Evolutionary conservation across 441 rosid genomes (phyloP).

Genomic region (Pelargonium hybrid): DNA sequence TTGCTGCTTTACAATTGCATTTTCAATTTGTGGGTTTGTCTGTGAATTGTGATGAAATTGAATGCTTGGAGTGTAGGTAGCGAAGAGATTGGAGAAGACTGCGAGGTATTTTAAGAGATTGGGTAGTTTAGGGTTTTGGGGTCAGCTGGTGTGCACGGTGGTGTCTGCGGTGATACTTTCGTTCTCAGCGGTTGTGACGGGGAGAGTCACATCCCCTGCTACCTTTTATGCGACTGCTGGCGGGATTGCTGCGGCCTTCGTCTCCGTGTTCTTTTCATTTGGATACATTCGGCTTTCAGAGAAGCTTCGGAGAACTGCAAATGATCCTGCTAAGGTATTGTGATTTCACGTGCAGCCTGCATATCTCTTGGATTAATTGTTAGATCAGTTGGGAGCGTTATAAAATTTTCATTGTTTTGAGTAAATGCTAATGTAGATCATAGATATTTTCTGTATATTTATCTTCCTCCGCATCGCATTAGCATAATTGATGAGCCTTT

Average conservation of each 20-base stretch:
- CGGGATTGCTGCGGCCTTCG: slow-evolving; percentile 78
- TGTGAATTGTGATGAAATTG: slow-evolving; percentile 10
- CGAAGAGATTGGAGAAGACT: slow-evolving; percentile 82
- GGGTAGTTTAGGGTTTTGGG: slow-evolving; percentile 90
- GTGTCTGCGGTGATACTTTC: slow-evolving; percentile 86
- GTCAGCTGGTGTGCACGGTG: slow-evolving; percentile 71
- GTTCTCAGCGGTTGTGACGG: slow-evolving; percentile 63
- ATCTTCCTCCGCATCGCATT: neutral
- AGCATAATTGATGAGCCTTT: neutral
- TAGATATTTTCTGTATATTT: neutral
- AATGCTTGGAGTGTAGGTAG: slow-evolving; percentile 39
- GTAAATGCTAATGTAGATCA: neutral
- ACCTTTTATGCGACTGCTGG: slow-evolving; percentile 79
- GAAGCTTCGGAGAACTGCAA: slow-evolving; percentile 59
- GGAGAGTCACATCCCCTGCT: slow-evolving; percentile 66
- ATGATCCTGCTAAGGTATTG: slow-evolving; percentile 81
- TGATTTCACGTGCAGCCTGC: neutral
- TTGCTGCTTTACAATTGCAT: neutral
- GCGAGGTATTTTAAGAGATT: slow-evolving; percentile 80
- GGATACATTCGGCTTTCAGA: slow-evolving; percentile 86
- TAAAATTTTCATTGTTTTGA: neutral
- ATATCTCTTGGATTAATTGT: neutral
- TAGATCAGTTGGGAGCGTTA: neutral
- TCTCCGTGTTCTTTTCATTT: slow-evolving; percentile 90
- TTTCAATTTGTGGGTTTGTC: too few species aligned